phyloP scores from a whole-genome alignment of 192 early-diverging fungal species.

The Coemansia nantahalensis region DNA sequence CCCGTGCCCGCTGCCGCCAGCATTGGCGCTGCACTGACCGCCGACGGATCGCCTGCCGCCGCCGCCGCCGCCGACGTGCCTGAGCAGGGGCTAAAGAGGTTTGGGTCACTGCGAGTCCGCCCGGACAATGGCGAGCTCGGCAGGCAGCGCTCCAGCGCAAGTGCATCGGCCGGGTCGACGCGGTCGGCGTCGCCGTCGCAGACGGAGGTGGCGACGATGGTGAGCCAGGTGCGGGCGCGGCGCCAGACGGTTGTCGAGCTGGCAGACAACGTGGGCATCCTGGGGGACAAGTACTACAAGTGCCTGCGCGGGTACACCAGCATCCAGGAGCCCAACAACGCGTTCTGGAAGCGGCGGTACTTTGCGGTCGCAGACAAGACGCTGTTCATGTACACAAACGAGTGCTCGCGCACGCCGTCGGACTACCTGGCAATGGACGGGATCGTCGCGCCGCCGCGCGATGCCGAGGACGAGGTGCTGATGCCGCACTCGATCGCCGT shows the following conservation, averaged over 20 bases:
- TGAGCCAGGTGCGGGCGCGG: conserved; percentile 26
- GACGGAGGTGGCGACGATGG: conserved; percentile 29
- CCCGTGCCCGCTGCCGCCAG: not conserved
- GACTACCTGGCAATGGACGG: conserved; percentile 21
- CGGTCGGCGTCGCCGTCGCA: conserved; percentile 2
- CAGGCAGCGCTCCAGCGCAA: too few relatives aligned
- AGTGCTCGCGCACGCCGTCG: conserved; percentile 41
- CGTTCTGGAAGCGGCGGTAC: conserved; percentile 49
- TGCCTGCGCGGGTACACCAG: conserved; percentile 45
- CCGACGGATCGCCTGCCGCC: too few relatives aligned
- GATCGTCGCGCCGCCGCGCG: conserved; percentile 23
- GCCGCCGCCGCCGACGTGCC: too few relatives aligned
- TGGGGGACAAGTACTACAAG: conserved; percentile 34
- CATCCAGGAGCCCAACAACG: conserved; percentile 42
- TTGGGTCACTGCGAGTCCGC: not conserved
- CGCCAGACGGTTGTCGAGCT: conserved; percentile 28
- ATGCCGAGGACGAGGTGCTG: conserved; percentile 38
- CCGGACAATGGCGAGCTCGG: conserved; percentile 2
- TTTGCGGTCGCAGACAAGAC: conserved; percentile 43
- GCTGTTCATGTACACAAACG: conserved; percentile 46
- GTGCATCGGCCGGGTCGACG: too few relatives aligned
- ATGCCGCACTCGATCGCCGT: conserved; percentile 42
- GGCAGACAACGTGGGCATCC: conserved; percentile 29
- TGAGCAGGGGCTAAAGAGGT: too few relatives aligned
- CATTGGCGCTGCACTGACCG: too few relatives aligned